Conservation (phyloP, 495 filamentous ascomycete species). For the Hypoxylon perforatum region DNA sequence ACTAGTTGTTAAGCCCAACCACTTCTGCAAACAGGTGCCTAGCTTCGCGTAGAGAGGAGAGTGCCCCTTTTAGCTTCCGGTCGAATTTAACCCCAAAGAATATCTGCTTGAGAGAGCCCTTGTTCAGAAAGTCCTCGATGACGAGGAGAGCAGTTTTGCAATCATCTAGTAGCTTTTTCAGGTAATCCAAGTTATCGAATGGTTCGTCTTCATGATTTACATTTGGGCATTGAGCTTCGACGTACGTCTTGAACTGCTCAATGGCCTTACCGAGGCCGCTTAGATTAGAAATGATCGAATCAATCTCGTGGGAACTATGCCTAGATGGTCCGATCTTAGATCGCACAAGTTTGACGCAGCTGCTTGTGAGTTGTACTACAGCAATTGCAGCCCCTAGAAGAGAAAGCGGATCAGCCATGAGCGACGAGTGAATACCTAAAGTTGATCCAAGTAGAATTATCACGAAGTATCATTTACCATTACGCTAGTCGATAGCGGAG, state of each 20-base stretch:
- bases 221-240: neutral
- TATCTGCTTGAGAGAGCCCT: neutral
- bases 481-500: no score
- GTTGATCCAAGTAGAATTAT: neutral
- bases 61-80: neutral
- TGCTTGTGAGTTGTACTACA: neutral
- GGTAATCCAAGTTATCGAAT: neutral
- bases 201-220: neutral
- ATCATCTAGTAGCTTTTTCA: neutral
- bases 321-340: neutral
- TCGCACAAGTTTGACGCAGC: neutral
- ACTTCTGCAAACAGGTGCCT: neutral
- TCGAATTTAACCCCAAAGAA: neutral
- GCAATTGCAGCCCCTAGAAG: neutral
- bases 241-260: neutral
- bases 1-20: neutral
- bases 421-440: neutral
- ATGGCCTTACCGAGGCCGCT: neutral
- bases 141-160: neutral
- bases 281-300: neutral
- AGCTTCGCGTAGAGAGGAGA: neutral
- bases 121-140: neutral
- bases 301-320: neutral
- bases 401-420: slow-evolving; percentile 1
- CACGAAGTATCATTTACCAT: neutral